Percentiles rank a stretch among this genome's conserved stretches.
Evolutionary conservation across 768 basidiomycete genomes (phyloP).

Genomic region (Boletus huronensis): DNA sequence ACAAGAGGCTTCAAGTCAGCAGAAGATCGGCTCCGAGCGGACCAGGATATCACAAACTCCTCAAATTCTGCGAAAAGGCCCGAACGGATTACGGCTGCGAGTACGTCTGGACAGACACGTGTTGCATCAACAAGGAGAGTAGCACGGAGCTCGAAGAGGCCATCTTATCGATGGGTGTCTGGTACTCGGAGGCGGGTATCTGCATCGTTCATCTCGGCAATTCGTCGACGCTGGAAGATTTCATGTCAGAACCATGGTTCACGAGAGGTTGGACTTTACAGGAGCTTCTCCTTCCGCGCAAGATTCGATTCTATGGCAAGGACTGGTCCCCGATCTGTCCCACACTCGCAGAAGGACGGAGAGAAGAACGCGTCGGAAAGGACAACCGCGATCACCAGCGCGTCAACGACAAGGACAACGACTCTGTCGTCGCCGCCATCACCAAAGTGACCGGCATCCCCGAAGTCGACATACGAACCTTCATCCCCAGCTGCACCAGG

Average conservation of each 20-base stretch:
- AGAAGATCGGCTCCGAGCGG: slow-evolving; percentile 15
- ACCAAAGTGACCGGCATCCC: slow-evolving; percentile 20
- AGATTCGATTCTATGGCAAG: slow-evolving; percentile 24
- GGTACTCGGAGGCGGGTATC: slow-evolving; percentile 23
- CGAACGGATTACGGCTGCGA: slow-evolving; percentile 22
- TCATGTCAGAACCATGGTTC: slow-evolving; percentile 24
- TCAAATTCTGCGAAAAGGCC: slow-evolving; percentile 28
- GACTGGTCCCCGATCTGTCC: slow-evolving; percentile 24
- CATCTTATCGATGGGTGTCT: slow-evolving; percentile 21
- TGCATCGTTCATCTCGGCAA: slow-evolving; percentile 25
- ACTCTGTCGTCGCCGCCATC: slow-evolving; percentile 13
- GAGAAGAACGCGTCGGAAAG: slow-evolving; percentile 9
- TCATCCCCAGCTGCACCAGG: slow-evolving; percentile 17
- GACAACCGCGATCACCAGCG: slow-evolving; percentile 14
- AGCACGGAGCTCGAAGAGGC: slow-evolving; percentile 28
- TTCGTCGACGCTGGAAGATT: slow-evolving; percentile 22
- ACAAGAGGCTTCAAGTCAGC: slow-evolving; percentile 10
- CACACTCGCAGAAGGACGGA: slow-evolving; percentile 10
- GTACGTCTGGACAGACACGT: slow-evolving; percentile 29
- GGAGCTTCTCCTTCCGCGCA: slow-evolving; percentile 23
- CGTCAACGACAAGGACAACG: slow-evolving; percentile 24
- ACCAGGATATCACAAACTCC: slow-evolving; percentile 24
- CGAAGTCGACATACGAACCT: slow-evolving; percentile 20
- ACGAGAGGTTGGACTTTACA: slow-evolving; percentile 22
- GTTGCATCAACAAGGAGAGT: slow-evolving; percentile 28